Conservation (phyloP, 257 asterid genomes). For the Forsythia viridissima region DNA sequence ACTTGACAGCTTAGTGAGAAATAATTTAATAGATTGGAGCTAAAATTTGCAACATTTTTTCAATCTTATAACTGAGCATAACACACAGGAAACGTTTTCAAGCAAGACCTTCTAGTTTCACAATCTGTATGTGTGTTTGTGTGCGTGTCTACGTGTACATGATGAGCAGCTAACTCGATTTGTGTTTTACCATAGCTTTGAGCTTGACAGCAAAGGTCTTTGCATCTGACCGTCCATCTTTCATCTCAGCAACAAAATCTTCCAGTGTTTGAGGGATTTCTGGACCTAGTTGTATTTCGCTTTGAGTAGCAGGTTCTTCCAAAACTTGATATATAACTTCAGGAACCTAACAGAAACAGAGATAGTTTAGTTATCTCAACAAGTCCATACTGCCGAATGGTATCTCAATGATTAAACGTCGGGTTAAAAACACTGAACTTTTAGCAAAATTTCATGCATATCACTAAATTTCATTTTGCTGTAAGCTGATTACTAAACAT, state of each 20-base stretch:
- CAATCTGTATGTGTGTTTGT: neutral
- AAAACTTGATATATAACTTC: constrained; percentile 82
- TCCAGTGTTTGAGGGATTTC: constrained; percentile 62
- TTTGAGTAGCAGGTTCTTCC: constrained; percentile 54
- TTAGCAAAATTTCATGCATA: neutral
- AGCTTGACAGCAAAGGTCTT: constrained; percentile 77
- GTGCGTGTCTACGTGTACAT: neutral
- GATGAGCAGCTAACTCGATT: neutral
- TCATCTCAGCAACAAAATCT: constrained; percentile 65
- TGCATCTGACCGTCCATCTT: constrained; percentile 58
- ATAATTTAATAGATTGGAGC: too few relatives aligned
- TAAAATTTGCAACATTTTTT: too few relatives aligned
- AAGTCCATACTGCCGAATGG: neutral
- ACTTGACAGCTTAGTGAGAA: neutral
- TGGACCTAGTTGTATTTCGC: constrained; percentile 31
- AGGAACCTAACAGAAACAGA: constrained; percentile 65
- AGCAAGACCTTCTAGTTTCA: too few relatives aligned
- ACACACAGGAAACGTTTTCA: too few relatives aligned
- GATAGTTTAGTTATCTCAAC: neutral
- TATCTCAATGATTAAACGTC: neutral
- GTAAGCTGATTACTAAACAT: neutral
- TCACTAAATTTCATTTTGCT: neutral
- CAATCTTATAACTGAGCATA: too few relatives aligned
- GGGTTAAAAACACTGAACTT: neutral
- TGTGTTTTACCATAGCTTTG: constrained; percentile 65